Percentiles rank a stretch among this genome's conserved stretches.
phyloP scores from a whole-genome alignment of 192 early-diverging fungal species.

The Coemansia sp. region DNA sequence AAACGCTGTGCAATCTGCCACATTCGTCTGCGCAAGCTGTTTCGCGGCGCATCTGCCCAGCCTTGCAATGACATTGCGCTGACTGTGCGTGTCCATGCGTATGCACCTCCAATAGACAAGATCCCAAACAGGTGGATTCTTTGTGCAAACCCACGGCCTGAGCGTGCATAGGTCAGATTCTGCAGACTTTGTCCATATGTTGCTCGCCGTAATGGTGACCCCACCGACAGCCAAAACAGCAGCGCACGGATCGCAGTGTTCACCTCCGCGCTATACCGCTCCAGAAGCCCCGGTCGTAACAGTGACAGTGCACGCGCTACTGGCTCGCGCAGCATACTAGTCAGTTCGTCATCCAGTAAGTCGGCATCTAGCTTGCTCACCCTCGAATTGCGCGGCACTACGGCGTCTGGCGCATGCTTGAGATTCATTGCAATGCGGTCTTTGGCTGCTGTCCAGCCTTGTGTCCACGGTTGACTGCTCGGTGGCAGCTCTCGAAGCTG shows the following conservation, averaged over 20 bases:
- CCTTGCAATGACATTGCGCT: constrained; percentile 61
- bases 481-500: constrained; percentile 16
- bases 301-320: constrained; percentile 68
- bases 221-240: constrained; percentile 75
- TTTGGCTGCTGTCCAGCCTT: constrained; percentile 36
- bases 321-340: constrained; percentile 75
- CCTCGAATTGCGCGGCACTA: constrained; percentile 51
- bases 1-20: constrained; percentile 60
- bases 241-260: constrained; percentile 63
- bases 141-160: constrained; percentile 49
- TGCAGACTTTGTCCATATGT: constrained; percentile 82
- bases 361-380: constrained; percentile 85
- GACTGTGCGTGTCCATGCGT: constrained; percentile 64
- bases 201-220: constrained; percentile 60
- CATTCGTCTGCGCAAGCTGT: constrained; percentile 50
- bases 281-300: constrained; percentile 52
- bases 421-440: constrained; percentile 56
- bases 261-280: constrained; percentile 72
- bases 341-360: constrained; percentile 75
- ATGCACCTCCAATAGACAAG: constrained; percentile 70
- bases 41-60: constrained; percentile 70
- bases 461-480: constrained; percentile 33
- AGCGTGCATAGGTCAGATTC: constrained; percentile 75
- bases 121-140: constrained; percentile 44
- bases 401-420: constrained; percentile 69